Evolutionary conservation across 768 basidiomycete species (phyloP), one percentile per base, ranked within the genome.

Genomic region (Antrodiella citrinella): DNA sequence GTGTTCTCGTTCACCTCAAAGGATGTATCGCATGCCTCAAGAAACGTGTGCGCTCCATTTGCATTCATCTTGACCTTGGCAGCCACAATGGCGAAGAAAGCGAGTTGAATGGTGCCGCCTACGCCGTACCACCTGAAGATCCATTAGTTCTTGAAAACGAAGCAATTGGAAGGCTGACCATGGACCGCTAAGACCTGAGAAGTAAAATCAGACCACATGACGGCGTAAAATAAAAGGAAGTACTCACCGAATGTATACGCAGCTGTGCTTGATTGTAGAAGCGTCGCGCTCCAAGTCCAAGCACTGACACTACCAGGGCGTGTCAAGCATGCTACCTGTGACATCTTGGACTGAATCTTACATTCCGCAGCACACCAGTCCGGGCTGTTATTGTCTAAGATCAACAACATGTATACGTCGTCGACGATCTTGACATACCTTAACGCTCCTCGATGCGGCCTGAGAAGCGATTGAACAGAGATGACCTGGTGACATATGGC

Each of bases 11-110:
- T 35, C 30, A 35, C 30, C 7, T 15, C 15, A 35, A 35, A 7
- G 30, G 15, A 15, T 35, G 30, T 15, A 35, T 35, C 15, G 30
- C 15, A 35, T 15, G 69, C 72, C 58, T 82, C 78, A 21, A 79
- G 64, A 55, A 78, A 81, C 0, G 78, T 82, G 54, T 76, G 76
- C 0, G 77, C 77, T 13, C 73, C 72, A 25, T 78, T 78, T 0
- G 78, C 80, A 45, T 80, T 80, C 68, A 72, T 72, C 60, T 81
- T 82, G 10, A 81, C 72, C 57, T 78, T 75, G 1, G 76, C 72
- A 24, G 77, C 77, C 3, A 78, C 62, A 67, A 75, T 72, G 26
- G 70, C 73, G 49, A 80, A 80, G 50, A 79, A 69, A 4, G 69
- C 69, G 18, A 80, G 69, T 57, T 78, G 77, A 19, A 76, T 74